phyloP scores from a whole-genome alignment of 305 asterid species.

The Rubia tinctorum region DNA sequence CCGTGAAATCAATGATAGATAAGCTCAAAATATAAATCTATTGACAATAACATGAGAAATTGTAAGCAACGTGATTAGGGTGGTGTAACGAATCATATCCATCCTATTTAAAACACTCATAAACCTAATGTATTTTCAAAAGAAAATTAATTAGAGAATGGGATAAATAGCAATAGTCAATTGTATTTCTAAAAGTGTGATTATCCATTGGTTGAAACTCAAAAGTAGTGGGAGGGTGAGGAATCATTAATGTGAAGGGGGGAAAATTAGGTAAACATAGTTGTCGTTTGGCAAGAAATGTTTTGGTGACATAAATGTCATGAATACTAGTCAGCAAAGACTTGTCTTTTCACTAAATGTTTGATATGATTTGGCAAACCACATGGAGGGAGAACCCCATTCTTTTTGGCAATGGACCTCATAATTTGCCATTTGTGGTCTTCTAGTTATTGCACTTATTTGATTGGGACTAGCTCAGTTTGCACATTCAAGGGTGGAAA shows the following conservation, averaged over 20 bases:
- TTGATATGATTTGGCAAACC: slow-evolving; percentile 12
- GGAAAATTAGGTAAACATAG: slow-evolving; percentile 10
- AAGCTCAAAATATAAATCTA: too few species aligned
- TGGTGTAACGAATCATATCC: too few species aligned
- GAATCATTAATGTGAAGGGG: slow-evolving; percentile 4
- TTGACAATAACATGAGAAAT: too few species aligned
- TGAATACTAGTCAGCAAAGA: background rate
- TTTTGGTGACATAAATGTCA: slow-evolving; percentile 12
- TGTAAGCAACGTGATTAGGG: too few species aligned
- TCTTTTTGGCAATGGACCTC: slow-evolving; percentile 14
- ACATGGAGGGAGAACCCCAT: slow-evolving; percentile 10
- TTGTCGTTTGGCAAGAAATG: slow-evolving; percentile 7
- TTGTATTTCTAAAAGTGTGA: background rate
- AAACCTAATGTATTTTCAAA: too few species aligned
- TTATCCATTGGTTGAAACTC: background rate
- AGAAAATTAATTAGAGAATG: too few species aligned
- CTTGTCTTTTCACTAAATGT: slow-evolving; percentile 17
- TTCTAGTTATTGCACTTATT: background rate
- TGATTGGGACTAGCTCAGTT: background rate
- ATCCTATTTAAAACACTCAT: too few species aligned
- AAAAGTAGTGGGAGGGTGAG: slow-evolving; percentile 9
- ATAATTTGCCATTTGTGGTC: background rate
- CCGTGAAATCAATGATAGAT: too few species aligned
- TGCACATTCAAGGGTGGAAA: slow-evolving; percentile 1
- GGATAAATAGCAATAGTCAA: background rate